These are phyloP conservation scores for Firmiana major DNA, from an alignment of 345 rosid genomes.

Conservation along the genomic window DNA sequence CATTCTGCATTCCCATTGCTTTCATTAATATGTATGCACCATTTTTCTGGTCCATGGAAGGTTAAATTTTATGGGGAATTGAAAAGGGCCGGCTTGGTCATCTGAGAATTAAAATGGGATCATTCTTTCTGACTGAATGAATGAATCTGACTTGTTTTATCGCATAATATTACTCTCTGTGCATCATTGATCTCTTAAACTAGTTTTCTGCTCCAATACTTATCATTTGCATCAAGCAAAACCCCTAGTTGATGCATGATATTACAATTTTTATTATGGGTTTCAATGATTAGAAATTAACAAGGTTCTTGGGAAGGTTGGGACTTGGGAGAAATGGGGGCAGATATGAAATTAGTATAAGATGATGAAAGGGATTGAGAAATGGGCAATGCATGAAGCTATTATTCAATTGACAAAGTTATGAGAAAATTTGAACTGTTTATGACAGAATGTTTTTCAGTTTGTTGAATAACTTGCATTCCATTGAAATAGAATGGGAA, in stretches of 20 bases:
- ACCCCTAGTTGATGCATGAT: background rate
- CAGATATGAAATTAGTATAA: background rate
- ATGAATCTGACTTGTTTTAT: background rate
- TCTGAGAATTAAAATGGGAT: background rate
- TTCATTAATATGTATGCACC: background rate
- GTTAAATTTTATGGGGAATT: background rate
- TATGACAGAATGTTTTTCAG: background rate
- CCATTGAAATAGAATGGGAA: conserved; percentile 34
- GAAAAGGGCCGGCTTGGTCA: background rate
- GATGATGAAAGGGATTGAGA: no score
- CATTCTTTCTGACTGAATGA: background rate
- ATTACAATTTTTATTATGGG: background rate
- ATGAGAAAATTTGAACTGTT: no score
- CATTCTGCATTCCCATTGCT: background rate
- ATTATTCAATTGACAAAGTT: no score
- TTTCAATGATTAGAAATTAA: no score
- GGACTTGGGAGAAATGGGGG: no score
- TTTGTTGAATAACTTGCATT: background rate
- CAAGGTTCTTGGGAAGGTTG: no score
- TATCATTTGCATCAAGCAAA: background rate
- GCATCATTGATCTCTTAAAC: background rate
- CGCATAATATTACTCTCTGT: background rate
- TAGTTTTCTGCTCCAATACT: background rate
- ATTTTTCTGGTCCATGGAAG: background rate
- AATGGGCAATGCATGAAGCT: no score